phyloP scores from a whole-genome alignment of 148 eudicot genomes.

The Polygonum aviculare region DNA sequence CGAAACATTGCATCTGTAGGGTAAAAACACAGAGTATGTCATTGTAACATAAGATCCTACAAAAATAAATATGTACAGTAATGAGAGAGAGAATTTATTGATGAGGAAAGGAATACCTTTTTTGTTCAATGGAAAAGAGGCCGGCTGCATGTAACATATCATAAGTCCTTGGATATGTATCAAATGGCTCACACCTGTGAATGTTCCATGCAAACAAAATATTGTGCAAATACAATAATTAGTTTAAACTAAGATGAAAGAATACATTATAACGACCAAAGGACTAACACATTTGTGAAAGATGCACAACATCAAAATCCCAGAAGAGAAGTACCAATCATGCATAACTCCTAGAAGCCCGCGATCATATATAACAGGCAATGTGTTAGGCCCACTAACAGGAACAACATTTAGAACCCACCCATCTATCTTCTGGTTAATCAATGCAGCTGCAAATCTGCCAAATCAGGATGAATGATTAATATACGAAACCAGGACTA shows the following conservation, averaged over 20 bases:
- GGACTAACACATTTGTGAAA: not conserved
- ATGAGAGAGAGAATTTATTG: not conserved
- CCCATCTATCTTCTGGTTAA: constrained; percentile 47
- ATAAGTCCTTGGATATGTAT: constrained; percentile 97
- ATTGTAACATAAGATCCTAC: not conserved
- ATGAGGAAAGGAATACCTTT: constrained; percentile 38
- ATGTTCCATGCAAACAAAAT: not conserved
- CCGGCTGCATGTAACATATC: constrained; percentile 91
- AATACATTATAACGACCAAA: not conserved
- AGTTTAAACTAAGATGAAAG: not conserved
- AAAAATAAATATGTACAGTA: not conserved
- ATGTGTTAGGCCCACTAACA: constrained; percentile 80
- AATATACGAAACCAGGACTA: not conserved
- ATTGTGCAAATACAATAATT: not conserved
- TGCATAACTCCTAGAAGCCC: constrained; percentile 97
- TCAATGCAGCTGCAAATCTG: constrained; percentile 90
- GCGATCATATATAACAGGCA: constrained; percentile 93
- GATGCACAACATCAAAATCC: not conserved
- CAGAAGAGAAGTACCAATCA: constrained; percentile 54
- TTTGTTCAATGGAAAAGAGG: constrained; percentile 71
- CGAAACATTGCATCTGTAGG: constrained; percentile 67
- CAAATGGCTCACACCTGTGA: constrained; percentile 95
- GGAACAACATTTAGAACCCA: constrained; percentile 98
- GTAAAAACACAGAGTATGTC: not conserved
- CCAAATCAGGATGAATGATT: constrained; percentile 15